phyloP scores from a whole-genome alignment of 2,329 filamentous ascomycete species.

The Hawksworthiomyces lignivorus region DNA sequence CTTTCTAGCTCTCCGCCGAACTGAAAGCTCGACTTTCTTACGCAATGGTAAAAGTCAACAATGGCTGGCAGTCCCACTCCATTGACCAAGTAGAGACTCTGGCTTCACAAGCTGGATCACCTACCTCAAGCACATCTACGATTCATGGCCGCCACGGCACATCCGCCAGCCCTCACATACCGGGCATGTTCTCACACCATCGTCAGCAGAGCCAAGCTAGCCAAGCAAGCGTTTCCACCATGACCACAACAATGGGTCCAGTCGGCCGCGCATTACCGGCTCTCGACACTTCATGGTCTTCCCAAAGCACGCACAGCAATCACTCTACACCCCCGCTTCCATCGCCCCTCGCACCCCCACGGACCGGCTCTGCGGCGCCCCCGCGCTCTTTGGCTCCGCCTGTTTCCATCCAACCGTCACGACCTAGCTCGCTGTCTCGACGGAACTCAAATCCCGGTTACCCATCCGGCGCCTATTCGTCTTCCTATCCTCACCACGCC shows the following conservation, averaged over 20 bases:
- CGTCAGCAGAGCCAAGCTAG: constrained; percentile 18
- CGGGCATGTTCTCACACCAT: constrained; percentile 28
- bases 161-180: constrained; percentile 47
- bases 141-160: constrained; percentile 42
- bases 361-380: constrained; percentile 26
- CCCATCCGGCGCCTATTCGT: constrained; percentile 39
- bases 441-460: constrained; percentile 44
- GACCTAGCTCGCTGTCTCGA: constrained; percentile 29
- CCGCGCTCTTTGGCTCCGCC: constrained; percentile 41
- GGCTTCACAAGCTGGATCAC: constrained; percentile 60
- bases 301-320: constrained; percentile 1
- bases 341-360: constrained; percentile 11
- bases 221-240: constrained; percentile 9
- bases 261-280: neutral
- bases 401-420: constrained; percentile 45
- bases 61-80: constrained; percentile 75
- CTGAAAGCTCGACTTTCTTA: constrained; percentile 81
- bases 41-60: constrained; percentile 87
- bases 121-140: constrained; percentile 50
- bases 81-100: constrained; percentile 71
- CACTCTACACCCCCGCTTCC: constrained; percentile 9
- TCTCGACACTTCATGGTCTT: constrained; percentile 8
- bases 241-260: constrained; percentile 4
- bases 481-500: constrained; percentile 34
- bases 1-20: constrained; percentile 60